Evolutionary conservation across 139 green algal species (phyloP).

Genomic region (Nannochloris sp.): DNA sequence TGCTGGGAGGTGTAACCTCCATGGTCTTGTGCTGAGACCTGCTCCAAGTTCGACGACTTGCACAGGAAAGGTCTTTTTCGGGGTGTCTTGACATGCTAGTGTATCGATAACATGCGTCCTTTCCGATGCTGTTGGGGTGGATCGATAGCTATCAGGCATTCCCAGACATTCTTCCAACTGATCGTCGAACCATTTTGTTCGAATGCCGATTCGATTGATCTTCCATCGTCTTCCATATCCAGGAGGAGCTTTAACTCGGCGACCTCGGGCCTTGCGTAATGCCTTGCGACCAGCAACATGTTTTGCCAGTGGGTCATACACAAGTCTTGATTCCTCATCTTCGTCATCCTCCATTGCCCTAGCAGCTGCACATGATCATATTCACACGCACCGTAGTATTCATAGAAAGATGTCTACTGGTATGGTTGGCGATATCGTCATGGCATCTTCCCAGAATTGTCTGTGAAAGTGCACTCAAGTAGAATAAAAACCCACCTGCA

Average conservation of each 20-base stretch:
- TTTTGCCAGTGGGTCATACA: slow-evolving; percentile 14
- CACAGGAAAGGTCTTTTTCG: background rate
- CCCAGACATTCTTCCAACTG: slow-evolving; percentile 7
- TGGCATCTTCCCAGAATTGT: too few relatives aligned
- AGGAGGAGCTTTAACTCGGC: background rate
- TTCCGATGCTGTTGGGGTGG: background rate
- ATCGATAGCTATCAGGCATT: slow-evolving; percentile 1
- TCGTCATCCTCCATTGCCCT: slow-evolving; percentile 19
- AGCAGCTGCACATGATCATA: slow-evolving; percentile 8
- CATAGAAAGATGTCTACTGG: background rate
- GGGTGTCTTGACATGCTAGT: background rate
- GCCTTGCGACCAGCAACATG: slow-evolving; percentile 9
- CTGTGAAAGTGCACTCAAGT: too few relatives aligned
- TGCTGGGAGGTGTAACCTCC: slow-evolving; percentile 50
- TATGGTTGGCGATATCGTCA: too few relatives aligned
- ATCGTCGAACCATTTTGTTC: slow-evolving; percentile 22
- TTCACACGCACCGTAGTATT: background rate
- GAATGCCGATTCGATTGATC: slow-evolving; percentile 19
- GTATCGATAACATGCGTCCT: background rate
- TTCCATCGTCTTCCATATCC: background rate
- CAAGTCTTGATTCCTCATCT: background rate
- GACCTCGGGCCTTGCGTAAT: background rate
- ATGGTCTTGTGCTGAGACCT: slow-evolving; percentile 59
- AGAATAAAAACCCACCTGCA: slow-evolving; percentile 7
- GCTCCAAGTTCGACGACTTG: slow-evolving; percentile 34